phyloP scores from a whole-genome alignment of 768 basidiomycete genomes.

The Lentinula edodes region DNA sequence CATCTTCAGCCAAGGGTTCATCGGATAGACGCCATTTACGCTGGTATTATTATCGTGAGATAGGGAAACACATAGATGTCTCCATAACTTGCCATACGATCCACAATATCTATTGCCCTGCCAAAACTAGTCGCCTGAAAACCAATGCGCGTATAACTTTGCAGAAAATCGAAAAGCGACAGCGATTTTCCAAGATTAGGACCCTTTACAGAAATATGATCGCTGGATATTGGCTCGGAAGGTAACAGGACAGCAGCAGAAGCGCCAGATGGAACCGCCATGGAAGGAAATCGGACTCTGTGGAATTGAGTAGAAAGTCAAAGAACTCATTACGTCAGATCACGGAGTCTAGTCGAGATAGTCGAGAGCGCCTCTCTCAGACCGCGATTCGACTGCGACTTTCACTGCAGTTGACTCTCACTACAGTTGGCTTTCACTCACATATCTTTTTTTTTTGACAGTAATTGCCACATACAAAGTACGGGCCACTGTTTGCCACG shows the following conservation, averaged over 20 bases:
- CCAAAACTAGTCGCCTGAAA: slow-evolving; percentile 96
- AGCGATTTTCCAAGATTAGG: slow-evolving; percentile 76
- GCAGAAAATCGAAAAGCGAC: slow-evolving; percentile 64
- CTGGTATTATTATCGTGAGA: slow-evolving; percentile 30
- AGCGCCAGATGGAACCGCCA: slow-evolving; percentile 46
- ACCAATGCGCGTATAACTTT: slow-evolving; percentile 84
- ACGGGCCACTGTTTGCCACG: too few species aligned
- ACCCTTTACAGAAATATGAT: slow-evolving; percentile 71
- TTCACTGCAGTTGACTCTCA: neutral
- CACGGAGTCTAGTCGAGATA: neutral
- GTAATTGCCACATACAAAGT: too few species aligned
- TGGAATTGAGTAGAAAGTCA: neutral
- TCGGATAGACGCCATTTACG: slow-evolving; percentile 86
- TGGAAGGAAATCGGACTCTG: slow-evolving; percentile 6
- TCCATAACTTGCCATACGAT: slow-evolving; percentile 70
- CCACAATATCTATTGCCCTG: slow-evolving; percentile 82
- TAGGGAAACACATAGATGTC: neutral
- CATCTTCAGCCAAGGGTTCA: slow-evolving; percentile 67
- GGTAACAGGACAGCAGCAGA: slow-evolving; percentile 74
- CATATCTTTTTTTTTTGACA: too few species aligned
- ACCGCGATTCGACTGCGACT: neutral
- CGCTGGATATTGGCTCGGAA: slow-evolving; percentile 64
- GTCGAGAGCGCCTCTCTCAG: too few species aligned
- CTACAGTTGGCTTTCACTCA: too few species aligned
- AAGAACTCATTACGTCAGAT: slow-evolving; percentile 2